Base-by-base conservation (phyloP, 768 basidiomycete species). In the Mycena belliarum region DNA sequence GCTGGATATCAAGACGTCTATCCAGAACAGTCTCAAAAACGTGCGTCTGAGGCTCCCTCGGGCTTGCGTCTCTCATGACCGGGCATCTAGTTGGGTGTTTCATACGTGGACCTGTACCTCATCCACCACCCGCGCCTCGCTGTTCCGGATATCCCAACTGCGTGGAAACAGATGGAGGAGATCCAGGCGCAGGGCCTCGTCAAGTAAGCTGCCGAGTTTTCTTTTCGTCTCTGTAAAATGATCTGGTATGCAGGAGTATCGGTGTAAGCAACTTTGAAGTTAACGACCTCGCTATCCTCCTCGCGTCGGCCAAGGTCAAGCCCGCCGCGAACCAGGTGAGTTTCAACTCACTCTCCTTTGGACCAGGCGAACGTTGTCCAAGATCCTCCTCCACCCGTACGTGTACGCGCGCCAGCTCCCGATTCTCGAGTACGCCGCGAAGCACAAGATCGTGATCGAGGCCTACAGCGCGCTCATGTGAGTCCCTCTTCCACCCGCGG, bases 321-420 rank as follows among this genome's bases (percentile, higher is more conserved):
- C 88, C 87, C 0, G 84, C 75, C 2, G 85, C 81, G 10, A 91
- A 90, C 70, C 89, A 91, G 75, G 87, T 83, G 20, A 25, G 70
- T 64, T 32, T 55, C n/a, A 15, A 14, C n/a, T 29, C 21, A 7
- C 21, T 40, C 12, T 35, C 5, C 26, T 9, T 24, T 7, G 7
- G 9, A 23, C 16, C 16, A 23, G 5, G 26, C n/a, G 20, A 33
- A 23, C 24, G 38, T 12, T 23, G 9, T 52, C 10, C 52, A 89
- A 41, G 86, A 89, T 90, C 60, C 72, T 76, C 15, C 72, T 91
- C 12, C 87, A 91, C 63, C 89, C 89, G 2, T 92, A 92, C 69
- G 84, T 88, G 38, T 81, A 82, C 63, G 70, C 72, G 4, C 63
- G 74, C 25, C 83, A 85, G 62, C 76, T 74, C 2, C 77, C 82